Conservation (phyloP, 1,284 basidiomycete species). For the Abortiporus biennis region DNA sequence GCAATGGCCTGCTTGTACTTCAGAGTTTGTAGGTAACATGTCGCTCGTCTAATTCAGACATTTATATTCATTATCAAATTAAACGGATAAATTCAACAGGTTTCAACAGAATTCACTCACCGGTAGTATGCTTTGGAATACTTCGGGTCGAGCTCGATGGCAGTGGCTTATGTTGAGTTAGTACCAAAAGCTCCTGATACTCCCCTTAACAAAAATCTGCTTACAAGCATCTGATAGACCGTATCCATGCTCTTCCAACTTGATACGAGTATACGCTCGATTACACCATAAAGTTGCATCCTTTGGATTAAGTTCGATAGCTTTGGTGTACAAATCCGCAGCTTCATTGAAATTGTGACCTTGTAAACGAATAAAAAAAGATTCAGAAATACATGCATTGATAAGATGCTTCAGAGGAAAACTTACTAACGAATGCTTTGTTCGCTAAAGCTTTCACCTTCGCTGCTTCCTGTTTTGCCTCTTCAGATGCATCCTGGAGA, state of each 20-base stretch:
- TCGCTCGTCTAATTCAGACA: constrained; percentile 91
- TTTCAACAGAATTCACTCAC: constrained; percentile 28
- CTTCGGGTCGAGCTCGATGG: constrained; percentile 83
- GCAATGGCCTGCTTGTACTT: constrained; percentile 79
- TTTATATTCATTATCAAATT: constrained; percentile 5
- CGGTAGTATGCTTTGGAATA: constrained; percentile 92
- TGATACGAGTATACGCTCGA: constrained; percentile 73
- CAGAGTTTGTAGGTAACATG: constrained; percentile 87
- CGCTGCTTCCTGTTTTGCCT: constrained; percentile 61
- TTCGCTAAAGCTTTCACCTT: constrained; percentile 82
- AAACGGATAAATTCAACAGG: background rate
- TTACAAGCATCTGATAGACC: constrained; percentile 72
- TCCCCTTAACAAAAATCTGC: background rate
- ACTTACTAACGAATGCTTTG: constrained; percentile 71
- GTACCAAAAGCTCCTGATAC: too few relatives aligned
- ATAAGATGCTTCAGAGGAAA: background rate
- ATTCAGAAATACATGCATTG: background rate
- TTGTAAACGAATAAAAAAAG: constrained; percentile 16
- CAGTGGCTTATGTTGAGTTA: constrained; percentile 52
- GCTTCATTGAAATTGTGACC: constrained; percentile 55
- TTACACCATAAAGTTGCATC: constrained; percentile 80
- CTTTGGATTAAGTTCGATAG: constrained; percentile 73
- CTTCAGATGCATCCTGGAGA: constrained; percentile 56
- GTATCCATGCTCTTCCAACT: constrained; percentile 79
- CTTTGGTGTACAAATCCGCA: constrained; percentile 71